phyloP scores from a whole-genome alignment of 2,329 filamentous ascomycete species.

The Aspergillus tanneri region DNA sequence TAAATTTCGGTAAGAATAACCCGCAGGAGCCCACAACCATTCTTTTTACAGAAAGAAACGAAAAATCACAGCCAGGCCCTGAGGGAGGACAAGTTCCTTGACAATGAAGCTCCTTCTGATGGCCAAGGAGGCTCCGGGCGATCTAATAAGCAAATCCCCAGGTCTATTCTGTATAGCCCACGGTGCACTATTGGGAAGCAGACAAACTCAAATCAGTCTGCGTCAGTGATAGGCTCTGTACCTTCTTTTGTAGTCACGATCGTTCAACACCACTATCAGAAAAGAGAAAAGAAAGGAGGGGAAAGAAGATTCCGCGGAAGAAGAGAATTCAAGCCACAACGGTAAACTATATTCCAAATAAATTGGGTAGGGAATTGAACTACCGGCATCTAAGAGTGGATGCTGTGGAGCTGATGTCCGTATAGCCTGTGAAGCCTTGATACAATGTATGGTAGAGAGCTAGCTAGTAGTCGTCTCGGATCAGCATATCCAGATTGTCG shows the following conservation, averaged over 20 bases:
- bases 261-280: not conserved
- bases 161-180: not conserved
- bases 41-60: not conserved
- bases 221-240: constrained; percentile 5
- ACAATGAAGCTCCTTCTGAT: not conserved
- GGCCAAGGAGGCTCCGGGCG: not conserved
- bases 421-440: constrained; percentile 8
- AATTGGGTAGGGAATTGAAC: constrained; percentile 3
- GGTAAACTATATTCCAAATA: constrained; percentile 1
- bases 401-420: constrained; percentile 8
- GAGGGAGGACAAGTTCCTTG: not conserved
- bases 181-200: not conserved
- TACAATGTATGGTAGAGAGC: constrained; percentile 2
- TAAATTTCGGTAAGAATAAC: not conserved
- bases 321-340: constrained; percentile 2
- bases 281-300: constrained; percentile 6
- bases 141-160: constrained; percentile 2
- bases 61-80: not conserved
- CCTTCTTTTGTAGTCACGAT: not conserved
- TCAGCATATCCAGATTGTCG: not conserved
- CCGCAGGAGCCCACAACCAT: constrained; percentile 12
- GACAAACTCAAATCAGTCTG: not conserved
- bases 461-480: not conserved
- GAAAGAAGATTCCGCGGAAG: constrained; percentile 4
- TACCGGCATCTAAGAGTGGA: constrained; percentile 8